Percentiles rank a stretch among this genome's conserved stretches.
Conservation (phyloP, 2,329 filamentous ascomycete species). For the Paecilomyces niveus region DNA sequence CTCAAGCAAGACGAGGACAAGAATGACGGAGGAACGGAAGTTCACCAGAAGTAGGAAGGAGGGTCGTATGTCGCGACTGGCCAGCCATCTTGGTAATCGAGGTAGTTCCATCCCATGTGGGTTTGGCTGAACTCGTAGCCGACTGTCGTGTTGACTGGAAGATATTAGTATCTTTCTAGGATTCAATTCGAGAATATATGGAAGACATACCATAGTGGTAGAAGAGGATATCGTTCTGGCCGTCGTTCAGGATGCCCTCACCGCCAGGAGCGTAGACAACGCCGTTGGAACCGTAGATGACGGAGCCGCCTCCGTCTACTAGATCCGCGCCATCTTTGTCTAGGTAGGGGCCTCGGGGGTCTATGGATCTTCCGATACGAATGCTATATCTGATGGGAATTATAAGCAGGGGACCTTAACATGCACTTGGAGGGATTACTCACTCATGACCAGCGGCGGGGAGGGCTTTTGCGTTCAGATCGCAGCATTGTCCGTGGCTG, state of each 20-base stretch:
- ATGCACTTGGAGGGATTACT: not conserved
- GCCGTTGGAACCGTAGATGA: constrained; percentile 53
- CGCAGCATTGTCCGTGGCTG: constrained; percentile 27
- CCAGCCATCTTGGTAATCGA: not conserved
- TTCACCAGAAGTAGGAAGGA: not conserved
- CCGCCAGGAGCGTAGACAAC: constrained; percentile 60
- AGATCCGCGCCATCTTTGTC: constrained; percentile 49
- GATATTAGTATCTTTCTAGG: not conserved
- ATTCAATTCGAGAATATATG: not conserved
- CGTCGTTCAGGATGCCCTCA: constrained; percentile 52
- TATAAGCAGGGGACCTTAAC: constrained; percentile 1
- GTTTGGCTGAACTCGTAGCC: not conserved
- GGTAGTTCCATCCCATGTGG: not conserved
- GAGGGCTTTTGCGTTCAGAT: constrained; percentile 17
- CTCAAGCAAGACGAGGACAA: not conserved
- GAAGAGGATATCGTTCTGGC: constrained; percentile 22
- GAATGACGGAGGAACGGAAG: not conserved
- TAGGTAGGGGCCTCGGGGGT: constrained; percentile 48
- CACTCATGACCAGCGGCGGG: constrained; percentile 49
- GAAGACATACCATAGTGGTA: constrained; percentile 26
- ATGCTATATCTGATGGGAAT: constrained; percentile 50
- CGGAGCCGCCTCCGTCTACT: constrained; percentile 51
- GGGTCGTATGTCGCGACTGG: not conserved
- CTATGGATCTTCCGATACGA: constrained; percentile 53
- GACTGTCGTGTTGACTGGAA: not conserved